Evolutionary conservation across 2,329 filamentous ascomycete genomes (phyloP), one percentile per base, ranked within the genome.

Genomic region (Colletotrichum kahawae): DNA sequence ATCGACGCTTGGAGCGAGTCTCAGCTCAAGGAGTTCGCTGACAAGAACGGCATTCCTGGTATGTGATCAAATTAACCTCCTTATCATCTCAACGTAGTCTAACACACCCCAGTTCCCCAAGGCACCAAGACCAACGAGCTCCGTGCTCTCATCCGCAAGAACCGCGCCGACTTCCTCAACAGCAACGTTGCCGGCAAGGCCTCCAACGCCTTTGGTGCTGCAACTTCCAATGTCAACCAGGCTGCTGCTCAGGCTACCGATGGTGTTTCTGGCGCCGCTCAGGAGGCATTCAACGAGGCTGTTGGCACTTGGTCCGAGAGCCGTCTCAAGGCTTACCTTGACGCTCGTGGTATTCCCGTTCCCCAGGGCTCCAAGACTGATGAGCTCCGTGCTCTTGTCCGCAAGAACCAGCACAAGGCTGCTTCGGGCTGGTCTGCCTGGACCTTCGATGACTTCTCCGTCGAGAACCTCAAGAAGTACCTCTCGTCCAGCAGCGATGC

Each of bases 101-200:
- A 8, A 43, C 7, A 10, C 34, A 4, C 9, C 4, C 90, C 90
- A 87, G 95, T 98, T 66, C 97, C 97, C 12, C 96, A 98, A 82
- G 97, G 96, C 63, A 97, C 95, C 81, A 96, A 94, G 88, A 88
- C 92, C 79, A 97, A 98, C 81, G 96, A 99, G 84, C 90, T 98
- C 31, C 89, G 97, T 68, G 95, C 96, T 68, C 91, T 98, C 77
- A 93, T 96, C 77, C 95, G 96, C 82, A 97, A 97, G 89, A 92
- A 98, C 86, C 93, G 94, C 74, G 93, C 94, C 74, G 88, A 92
- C 74, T 87, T 96, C 60, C 87, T 93, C 21, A 93, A 92, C 75
- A 93, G 95, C 80, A 94, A 90, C 66, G 84, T 91, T 14, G 83
- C 88, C 12, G 89, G 85, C 29, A 90, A 90, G 27, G 91, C 90